Base-by-base conservation (phyloP, 179 eudicot species). In the Pouteria campechiana region DNA sequence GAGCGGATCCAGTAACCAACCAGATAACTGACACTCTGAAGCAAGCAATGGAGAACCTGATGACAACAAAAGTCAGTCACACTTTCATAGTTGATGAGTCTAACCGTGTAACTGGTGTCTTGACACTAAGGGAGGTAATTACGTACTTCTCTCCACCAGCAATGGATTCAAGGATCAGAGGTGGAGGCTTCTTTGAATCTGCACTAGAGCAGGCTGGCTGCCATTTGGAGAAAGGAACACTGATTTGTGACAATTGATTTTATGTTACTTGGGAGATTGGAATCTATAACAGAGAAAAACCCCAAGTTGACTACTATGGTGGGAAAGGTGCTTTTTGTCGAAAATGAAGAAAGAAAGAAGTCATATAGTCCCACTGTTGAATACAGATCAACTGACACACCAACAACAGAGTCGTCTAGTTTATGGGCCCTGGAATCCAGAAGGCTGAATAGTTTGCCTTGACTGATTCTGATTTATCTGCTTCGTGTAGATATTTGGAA, bases 131-230 rank as follows among this genome's bases (percentile, higher is more conserved):
- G 38, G 74, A 72, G 53, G 46, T 76, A 6, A 62, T 68, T 8
- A 22, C 42, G n/a, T 54, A 61, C 36, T 65, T 76, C 22, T 61
- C 79, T 13, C 76, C 83, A 3, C 83, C 73, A 0, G 52, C 67
- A 9, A 29, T 76, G 38, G 75, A 76, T 54, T 72, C 76, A 0
- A 61, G 57, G 24, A 52, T 61, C 30, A 22, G 35, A 22, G 76
- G 70, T 7, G 68, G 73, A 9, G 57, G 73, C 9, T 68, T 76
- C 52, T 68, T 76, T 27, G 52, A 68, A 10, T 30, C 48, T 4
- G 70, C 63, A 10, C 28, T 73, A 37, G 50, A 68, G 24, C 61
- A 72, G 24, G 37, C 48, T 20, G 78, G 81, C 3, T 67, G 81
- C 30, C 68, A 51, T 46, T 19, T 60, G 27, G 55, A 54, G 40